Evolutionary conservation across 306 rosid genomes (phyloP), one percentile per base, ranked within the genome.

Genomic region (Arachis hypogaea): DNA sequence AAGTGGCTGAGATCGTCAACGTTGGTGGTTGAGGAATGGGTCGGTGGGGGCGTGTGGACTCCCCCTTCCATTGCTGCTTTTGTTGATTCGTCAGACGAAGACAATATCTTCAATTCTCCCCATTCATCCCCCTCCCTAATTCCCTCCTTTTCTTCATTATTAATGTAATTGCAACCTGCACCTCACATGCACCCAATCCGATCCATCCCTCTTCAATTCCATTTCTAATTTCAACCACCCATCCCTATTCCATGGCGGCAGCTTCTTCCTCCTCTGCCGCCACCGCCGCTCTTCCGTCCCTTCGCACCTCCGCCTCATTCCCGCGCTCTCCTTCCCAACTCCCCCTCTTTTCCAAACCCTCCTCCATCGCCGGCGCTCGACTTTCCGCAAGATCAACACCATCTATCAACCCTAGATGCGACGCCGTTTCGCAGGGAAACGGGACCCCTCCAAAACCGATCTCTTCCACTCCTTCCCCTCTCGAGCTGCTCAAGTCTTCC

Each of bases 401-500:
- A 14, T 59, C 71, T 45, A 4, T 65, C 61, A 71, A 38, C 41
- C 66, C 61, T 42, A 44, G 66, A 11, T 76, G 75, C 62, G 47
- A 36, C 11, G 52, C 59, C 10, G 58, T 77, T 42, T 63, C 80
- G 14, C 58, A 69, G 3, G 63, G 46, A 69, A 57, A 63, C 36
- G 69, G 4, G 29, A 29, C 64, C 74, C 59, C 6, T 65, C 29
- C 72, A 5, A 80, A 69, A 28, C 59, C 29, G 7, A 52, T n/a
- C n/a, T 51, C 57, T 14, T 64, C 67, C 6, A 40, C 12, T 9
- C 51, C 81, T 52, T 81, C 81, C 0, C 75, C 81, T 66, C 85
- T 81, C 55, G 72, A 81, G 40, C 6, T 76, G 6, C 81, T 81
- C 68, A 81, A 81, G 68, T 9, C 75, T 52, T 71, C 78, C 64